These are phyloP conservation scores for Saitoella complicata DNA, from an alignment of 805 yeast genomes.

Conservation along the genomic window DNA sequence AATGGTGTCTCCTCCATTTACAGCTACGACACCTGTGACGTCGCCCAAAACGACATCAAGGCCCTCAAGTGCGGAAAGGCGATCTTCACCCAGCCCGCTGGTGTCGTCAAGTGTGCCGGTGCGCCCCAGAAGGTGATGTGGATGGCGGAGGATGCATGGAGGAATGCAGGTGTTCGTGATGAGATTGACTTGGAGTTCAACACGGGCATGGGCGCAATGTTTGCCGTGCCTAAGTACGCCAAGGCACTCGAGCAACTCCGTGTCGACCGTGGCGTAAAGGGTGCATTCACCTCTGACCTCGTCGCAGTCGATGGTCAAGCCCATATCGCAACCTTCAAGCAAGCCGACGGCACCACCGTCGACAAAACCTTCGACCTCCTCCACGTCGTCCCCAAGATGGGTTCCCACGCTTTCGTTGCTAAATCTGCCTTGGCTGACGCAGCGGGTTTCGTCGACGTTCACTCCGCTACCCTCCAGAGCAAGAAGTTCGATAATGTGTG, in stretches of 20 bases:
- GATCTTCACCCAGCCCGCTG: slow-evolving; percentile 3
- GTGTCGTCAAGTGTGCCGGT: slow-evolving; percentile 2
- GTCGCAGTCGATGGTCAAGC: background rate
- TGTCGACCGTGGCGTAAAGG: slow-evolving; percentile 1
- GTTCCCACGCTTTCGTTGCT: slow-evolving; percentile 1
- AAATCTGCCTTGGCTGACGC: slow-evolving; percentile 1
- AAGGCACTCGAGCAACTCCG: background rate
- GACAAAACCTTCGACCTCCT: background rate
- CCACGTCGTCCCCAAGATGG: slow-evolving; percentile 2
- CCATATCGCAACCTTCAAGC: background rate
- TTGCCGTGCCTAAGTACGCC: slow-evolving; percentile 1
- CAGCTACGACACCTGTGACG: background rate
- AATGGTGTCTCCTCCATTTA: background rate
- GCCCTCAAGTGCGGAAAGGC: background rate
- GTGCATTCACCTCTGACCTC: background rate
- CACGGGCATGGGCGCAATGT: background rate
- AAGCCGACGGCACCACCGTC: background rate
- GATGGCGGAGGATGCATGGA: slow-evolving; percentile 4
- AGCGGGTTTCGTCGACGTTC: slow-evolving; percentile 1
- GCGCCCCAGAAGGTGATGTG: slow-evolving; percentile 5
- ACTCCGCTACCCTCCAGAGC: background rate
- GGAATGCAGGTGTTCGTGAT: background rate
- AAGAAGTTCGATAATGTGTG: slow-evolving; percentile 1
- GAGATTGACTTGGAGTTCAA: background rate
- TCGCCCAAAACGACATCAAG: background rate